Percentiles rank a stretch among this genome's conserved stretches.
These are phyloP conservation scores for Stephania japonica DNA, from an alignment of 164 flowering plant genomes.

Conservation along the genomic window DNA sequence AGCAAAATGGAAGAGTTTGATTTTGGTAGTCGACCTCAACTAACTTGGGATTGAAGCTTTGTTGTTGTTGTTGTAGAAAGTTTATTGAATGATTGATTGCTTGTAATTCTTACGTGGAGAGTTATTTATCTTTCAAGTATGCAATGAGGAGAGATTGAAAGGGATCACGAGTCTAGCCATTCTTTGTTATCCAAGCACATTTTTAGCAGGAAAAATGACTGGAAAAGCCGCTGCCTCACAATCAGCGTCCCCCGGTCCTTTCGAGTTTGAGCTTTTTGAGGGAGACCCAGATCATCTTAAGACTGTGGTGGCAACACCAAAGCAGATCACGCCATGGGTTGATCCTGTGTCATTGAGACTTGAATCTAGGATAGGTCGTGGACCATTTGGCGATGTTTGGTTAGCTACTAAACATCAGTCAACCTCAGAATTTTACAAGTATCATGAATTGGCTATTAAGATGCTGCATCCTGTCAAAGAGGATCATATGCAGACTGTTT, in stretches of 20 bases:
- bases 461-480: slow-evolving; percentile 65
- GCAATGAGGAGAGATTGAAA: not conserved
- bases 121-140: not conserved
- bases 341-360: slow-evolving; percentile 63
- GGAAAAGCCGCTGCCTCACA: slow-evolving; percentile 34
- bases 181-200: not conserved
- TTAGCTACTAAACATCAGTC: slow-evolving; percentile 78
- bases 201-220: slow-evolving; percentile 44
- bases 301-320: slow-evolving; percentile 56
- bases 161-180: not conserved
- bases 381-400: slow-evolving; percentile 90
- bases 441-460: slow-evolving; percentile 86
- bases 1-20: not conserved
- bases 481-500: slow-evolving; percentile 33
- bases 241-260: slow-evolving; percentile 23
- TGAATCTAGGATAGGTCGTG: slow-evolving; percentile 80
- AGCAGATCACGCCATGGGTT: slow-evolving; percentile 49
- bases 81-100: not conserved
- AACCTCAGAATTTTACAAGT: slow-evolving; percentile 57
- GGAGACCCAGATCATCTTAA: slow-evolving; percentile 51
- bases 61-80: not conserved
- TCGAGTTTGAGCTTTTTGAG: slow-evolving; percentile 66
- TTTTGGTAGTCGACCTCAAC: too few relatives aligned
- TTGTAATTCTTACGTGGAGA: not conserved
- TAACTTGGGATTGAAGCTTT: too few relatives aligned